Percentiles rank a stretch among this genome's conserved stretches.
These are phyloP conservation scores for Tothia fuscella DNA, from an alignment of 2,329 filamentous ascomycete species.

Conservation along the genomic window DNA sequence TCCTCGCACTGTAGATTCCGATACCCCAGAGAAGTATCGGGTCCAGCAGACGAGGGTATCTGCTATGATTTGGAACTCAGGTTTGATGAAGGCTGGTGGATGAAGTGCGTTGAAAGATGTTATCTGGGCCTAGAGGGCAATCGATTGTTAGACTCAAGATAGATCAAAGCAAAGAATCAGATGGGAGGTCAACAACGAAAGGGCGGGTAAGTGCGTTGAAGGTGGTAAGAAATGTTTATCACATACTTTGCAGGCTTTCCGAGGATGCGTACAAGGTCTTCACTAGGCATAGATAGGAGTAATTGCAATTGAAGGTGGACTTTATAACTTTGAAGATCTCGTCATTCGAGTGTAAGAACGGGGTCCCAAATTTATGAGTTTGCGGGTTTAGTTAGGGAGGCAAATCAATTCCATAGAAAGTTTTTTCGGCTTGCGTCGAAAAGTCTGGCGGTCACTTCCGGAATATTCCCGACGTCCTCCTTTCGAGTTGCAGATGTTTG, in stretches of 20 bases:
- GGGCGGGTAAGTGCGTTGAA: neutral
- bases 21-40: constrained; percentile 78
- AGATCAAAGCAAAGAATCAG: neutral
- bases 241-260: constrained; percentile 79
- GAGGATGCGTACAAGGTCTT: constrained; percentile 74
- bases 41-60: constrained; percentile 65
- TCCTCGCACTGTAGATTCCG: constrained; percentile 63
- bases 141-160: neutral
- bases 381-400: no score
- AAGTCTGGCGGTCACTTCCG: no score
- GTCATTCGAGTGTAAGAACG: no score
- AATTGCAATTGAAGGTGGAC: no score
- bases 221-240: neutral
- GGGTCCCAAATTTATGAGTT: no score
- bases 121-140: constrained; percentile 48
- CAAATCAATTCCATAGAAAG: no score
- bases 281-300: constrained; percentile 64
- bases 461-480: no score
- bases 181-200: neutral
- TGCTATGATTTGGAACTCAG: constrained; percentile 38
- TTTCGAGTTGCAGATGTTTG: no score
- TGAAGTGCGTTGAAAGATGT: constrained; percentile 37
- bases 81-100: constrained; percentile 18
- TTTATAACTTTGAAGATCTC: no score
- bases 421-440: no score